A percentile compares a stretch with the other conserved stretches of the same genome.
phyloP scores from a whole-genome alignment of 305 asterid species.

The Coffea humblotiana region DNA sequence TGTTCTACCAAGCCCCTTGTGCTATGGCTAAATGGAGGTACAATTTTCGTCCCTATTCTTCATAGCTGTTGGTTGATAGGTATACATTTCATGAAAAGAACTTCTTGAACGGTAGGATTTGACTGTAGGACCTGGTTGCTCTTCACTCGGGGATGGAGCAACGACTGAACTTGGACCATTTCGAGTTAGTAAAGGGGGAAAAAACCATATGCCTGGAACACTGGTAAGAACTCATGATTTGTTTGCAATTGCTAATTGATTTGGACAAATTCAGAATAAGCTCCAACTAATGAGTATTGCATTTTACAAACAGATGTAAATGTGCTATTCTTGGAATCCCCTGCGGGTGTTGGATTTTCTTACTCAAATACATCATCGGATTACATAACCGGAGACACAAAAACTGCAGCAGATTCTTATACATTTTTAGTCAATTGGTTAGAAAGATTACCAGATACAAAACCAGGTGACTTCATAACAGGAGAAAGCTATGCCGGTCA shows the following conservation, averaged over 20 bases:
- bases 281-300: neutral
- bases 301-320: conserved; percentile 48
- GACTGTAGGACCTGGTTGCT: conserved; percentile 42
- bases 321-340: conserved; percentile 62
- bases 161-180: conserved; percentile 49
- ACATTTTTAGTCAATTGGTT: conserved; percentile 27
- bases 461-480: conserved; percentile 10
- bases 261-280: neutral
- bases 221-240: conserved; percentile 21
- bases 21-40: conserved; percentile 3
- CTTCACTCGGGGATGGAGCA: conserved; percentile 48
- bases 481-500: too few species aligned
- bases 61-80: too few species aligned
- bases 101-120: neutral
- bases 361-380: conserved; percentile 60
- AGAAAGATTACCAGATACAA: conserved; percentile 69
- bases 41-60: too few species aligned
- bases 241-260: neutral
- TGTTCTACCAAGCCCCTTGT: conserved; percentile 55
- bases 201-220: conserved; percentile 59
- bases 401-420: conserved; percentile 51
- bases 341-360: conserved; percentile 76
- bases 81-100: too few species aligned
- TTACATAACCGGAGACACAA: conserved; percentile 40
- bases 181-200: conserved; percentile 35